These are phyloP conservation scores for Tetrapisispora iriomotensis DNA, from an alignment of 805 yeast species.

Conservation along the genomic window DNA sequence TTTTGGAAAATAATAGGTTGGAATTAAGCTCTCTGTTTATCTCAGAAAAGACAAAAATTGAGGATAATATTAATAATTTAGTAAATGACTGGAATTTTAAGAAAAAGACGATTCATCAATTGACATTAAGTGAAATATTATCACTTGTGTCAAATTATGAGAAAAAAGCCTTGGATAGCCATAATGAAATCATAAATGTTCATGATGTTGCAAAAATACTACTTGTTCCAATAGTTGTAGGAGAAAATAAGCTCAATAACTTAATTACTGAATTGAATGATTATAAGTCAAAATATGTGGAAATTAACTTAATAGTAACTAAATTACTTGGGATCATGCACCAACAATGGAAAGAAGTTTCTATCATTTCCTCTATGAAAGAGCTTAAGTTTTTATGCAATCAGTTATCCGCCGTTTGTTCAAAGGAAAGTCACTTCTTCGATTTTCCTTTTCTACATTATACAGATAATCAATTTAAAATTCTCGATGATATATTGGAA, in stretches of 20 bases:
- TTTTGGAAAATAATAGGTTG: conserved; percentile 36
- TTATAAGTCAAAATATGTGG: conserved; percentile 6
- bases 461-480: neutral
- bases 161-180: conserved; percentile 7
- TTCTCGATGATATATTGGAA: neutral
- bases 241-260: conserved; percentile 7
- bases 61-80: conserved; percentile 26
- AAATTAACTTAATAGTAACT: conserved; percentile 6
- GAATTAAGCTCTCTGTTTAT: conserved; percentile 28
- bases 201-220: conserved; percentile 23
- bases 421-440: neutral
- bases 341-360: conserved; percentile 7
- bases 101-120: conserved; percentile 31
- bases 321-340: conserved; percentile 2
- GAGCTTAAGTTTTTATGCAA: neutral
- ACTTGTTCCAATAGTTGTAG: conserved; percentile 24
- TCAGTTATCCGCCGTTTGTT: neutral
- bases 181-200: conserved; percentile 17
- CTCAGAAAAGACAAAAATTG: conserved; percentile 32
- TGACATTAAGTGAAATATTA: neutral
- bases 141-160: neutral
- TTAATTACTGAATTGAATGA: conserved; percentile 6
- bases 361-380: neutral
- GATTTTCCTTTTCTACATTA: neutral
- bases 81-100: conserved; percentile 39